Percentiles rank a stretch among this genome's conserved stretches.
Conservation (phyloP, 2,329 filamentous ascomycete genomes). For the Ilyonectria robusta region DNA sequence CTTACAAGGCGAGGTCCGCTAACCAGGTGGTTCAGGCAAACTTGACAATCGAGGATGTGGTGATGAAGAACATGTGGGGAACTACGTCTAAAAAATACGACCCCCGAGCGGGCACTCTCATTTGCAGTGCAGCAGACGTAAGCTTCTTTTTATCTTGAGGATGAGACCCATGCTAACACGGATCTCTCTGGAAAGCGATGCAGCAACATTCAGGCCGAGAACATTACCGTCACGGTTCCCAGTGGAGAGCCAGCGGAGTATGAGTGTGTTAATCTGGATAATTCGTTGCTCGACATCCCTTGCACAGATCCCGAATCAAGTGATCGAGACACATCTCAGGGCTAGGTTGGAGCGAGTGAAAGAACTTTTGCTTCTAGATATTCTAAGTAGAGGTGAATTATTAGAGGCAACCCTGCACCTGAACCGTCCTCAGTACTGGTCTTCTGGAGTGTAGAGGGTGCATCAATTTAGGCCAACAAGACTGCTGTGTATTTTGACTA, state of each 20-base stretch:
- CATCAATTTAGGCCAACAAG: too few species aligned
- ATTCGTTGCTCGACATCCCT: constrained; percentile 33
- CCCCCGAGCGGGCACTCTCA: constrained; percentile 47
- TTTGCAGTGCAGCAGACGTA: constrained; percentile 50
- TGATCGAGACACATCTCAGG: constrained; percentile 36
- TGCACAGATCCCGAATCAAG: constrained; percentile 29
- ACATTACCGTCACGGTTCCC: constrained; percentile 42
- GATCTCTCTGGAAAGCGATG: constrained; percentile 34
- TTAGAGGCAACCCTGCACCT: background rate
- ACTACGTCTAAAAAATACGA: constrained; percentile 48
- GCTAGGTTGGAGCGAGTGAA: background rate
- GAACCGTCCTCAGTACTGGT: too few species aligned
- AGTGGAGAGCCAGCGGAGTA: constrained; percentile 42
- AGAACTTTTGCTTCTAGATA: background rate
- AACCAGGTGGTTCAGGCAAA: constrained; percentile 36
- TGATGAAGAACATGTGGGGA: constrained; percentile 50
- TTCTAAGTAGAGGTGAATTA: background rate
- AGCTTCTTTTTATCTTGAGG: background rate
- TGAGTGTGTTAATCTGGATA: constrained; percentile 43
- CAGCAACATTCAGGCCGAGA: constrained; percentile 41
- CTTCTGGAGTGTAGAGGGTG: background rate
- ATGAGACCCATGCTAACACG: background rate
- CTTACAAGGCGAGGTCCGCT: constrained; percentile 1
- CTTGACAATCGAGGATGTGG: constrained; percentile 45
- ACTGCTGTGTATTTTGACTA: too few species aligned